A percentile compares a stretch with the other conserved stretches of the same genome.
Conservation (phyloP, 352 stramenopile species). For the Phytopythium mirpurense region DNA sequence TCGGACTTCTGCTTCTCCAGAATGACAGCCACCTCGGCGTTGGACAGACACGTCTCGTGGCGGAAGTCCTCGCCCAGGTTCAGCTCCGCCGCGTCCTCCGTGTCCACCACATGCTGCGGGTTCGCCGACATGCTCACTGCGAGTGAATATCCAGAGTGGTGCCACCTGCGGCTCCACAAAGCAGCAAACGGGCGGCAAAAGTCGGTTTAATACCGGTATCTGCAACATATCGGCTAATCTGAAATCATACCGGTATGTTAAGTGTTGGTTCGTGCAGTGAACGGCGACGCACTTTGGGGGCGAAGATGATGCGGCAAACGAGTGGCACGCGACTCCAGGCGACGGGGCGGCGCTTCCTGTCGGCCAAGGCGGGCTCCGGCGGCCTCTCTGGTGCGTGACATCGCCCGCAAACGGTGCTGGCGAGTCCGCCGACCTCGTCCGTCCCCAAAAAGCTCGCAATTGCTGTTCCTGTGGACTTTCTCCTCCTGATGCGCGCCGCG, state of each 20-base stretch:
- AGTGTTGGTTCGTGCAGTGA: too few relatives aligned
- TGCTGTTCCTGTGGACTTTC: background rate
- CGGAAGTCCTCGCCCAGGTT: slow-evolving; percentile 88
- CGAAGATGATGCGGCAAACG: slow-evolving; percentile 34
- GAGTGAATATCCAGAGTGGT: background rate
- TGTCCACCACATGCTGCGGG: slow-evolving; percentile 86
- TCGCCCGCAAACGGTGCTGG: background rate
- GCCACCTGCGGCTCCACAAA: too few relatives aligned
- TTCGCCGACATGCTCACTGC: slow-evolving; percentile 57
- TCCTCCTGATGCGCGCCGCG: background rate
- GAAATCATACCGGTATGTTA: too few relatives aligned
- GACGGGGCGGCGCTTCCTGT: slow-evolving; percentile 29
- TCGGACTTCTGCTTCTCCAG: slow-evolving; percentile 89
- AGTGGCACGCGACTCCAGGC: slow-evolving; percentile 16
- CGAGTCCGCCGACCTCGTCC: background rate
- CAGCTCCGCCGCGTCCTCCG: slow-evolving; percentile 86
- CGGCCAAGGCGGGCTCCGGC: slow-evolving; percentile 37
- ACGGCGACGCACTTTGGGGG: too few relatives aligned
- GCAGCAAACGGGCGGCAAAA: too few relatives aligned
- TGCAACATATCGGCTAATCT: too few relatives aligned
- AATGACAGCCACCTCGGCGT: slow-evolving; percentile 87
- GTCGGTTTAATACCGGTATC: too few relatives aligned
- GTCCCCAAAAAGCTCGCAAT: background rate
- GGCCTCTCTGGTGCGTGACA: slow-evolving; percentile 27
- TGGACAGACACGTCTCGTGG: slow-evolving; percentile 86